Evolutionary conservation across 2,329 filamentous ascomycete genomes (phyloP).

Genomic region (Pyrenophora tritici-repentis): DNA sequence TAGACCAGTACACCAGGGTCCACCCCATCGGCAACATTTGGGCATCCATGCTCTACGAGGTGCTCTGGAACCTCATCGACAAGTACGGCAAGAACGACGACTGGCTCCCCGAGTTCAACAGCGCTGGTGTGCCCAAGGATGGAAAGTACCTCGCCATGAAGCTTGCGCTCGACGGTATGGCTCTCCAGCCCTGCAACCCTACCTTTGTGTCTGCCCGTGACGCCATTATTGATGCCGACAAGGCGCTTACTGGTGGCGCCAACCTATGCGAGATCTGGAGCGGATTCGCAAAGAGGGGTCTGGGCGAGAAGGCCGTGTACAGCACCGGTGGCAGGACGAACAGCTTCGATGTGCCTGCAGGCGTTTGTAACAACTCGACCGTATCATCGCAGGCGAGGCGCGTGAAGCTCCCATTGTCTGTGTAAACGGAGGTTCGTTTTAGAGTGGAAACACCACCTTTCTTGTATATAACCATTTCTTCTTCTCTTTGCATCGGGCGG

Average conservation of each 20-base stretch:
- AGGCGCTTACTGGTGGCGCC: constrained; percentile 55
- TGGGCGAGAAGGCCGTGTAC: constrained; percentile 49
- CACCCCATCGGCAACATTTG: constrained; percentile 60
- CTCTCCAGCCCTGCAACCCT: constrained; percentile 62
- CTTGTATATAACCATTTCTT: not conserved
- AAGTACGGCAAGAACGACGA: constrained; percentile 58
- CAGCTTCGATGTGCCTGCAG: constrained; percentile 31
- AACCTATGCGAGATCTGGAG: constrained; percentile 61
- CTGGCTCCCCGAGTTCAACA: constrained; percentile 50
- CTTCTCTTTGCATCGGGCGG: not conserved
- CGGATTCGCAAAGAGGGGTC: constrained; percentile 62
- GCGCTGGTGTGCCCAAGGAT: constrained; percentile 56
- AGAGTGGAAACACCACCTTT: not conserved
- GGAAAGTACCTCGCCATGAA: constrained; percentile 60
- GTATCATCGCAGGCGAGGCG: not conserved
- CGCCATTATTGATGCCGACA: constrained; percentile 62
- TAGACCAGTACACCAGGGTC: constrained; percentile 48
- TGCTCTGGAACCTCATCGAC: constrained; percentile 63
- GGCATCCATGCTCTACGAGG: constrained; percentile 60
- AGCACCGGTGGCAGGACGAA: constrained; percentile 22
- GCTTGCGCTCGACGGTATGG: constrained; percentile 59
- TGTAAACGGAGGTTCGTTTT: too few species aligned
- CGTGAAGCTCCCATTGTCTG: not conserved
- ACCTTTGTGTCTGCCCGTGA: constrained; percentile 60
- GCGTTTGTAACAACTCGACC: constrained; percentile 12